Base-by-base conservation (phyloP, 805 yeast species). In the Yarrowia keelungensis region DNA sequence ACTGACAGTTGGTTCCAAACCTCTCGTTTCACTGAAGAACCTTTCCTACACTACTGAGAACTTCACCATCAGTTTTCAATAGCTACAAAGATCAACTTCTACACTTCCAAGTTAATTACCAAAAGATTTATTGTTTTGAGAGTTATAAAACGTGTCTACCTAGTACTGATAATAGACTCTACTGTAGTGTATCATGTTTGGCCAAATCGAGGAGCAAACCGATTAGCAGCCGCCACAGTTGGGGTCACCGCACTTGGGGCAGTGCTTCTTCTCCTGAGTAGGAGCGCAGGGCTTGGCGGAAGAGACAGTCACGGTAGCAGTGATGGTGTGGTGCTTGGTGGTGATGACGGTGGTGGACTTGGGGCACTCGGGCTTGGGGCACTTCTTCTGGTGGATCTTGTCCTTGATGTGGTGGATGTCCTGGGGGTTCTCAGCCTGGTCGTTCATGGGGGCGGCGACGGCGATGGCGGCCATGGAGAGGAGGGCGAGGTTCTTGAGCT, bases 281-380 rank as follows among this genome's bases (percentile, higher is more conserved):
- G 65, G 65, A 45, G 65, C 65, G 43, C 51, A 58, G 50, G 32
- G 10, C 64, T 58, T 58, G 50, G 62, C 22, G 5, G 35, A 15
- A 39, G 62, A 42, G 19, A 5, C 15, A 49, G 62, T 56, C 22
- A 58, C 9, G 50, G 65, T 45, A 26, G 22, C 8, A 26, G 47
- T 41, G 26, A 12, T 15, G 5, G 62, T 56, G 14, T 12, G 19
- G 51, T 59, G 45, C 32, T 32, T 3, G 19, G 65, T 59, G 42
- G 51, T 45, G 35, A 39, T 59, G 51, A 15, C 35, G 51, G 19
- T 16, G 14, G 16, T 35, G 42, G 65, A 43, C 65, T 59, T 59
- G 65, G 65, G 65, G 65, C 65, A 59, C 4, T 43, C 51, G 35
- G 51, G 51, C 65, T 59, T n/a, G 51, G 65, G 65, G 42, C 65